Evolutionary conservation across 2,329 filamentous ascomycete genomes (phyloP).

Genomic region (Botrytis paeoniae): DNA sequence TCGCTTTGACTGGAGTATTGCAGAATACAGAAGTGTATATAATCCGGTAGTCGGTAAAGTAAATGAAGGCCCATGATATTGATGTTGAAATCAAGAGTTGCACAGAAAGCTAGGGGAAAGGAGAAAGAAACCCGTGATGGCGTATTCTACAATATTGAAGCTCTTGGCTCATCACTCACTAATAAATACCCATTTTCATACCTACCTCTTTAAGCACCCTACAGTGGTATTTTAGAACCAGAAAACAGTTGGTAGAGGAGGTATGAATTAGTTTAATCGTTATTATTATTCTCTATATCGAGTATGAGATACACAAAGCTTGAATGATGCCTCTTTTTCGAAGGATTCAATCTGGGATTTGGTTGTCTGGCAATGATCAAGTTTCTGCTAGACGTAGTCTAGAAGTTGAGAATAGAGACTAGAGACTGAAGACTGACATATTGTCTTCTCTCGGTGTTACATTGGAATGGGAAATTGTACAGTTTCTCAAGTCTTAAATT

Average conservation of each 20-base stretch:
- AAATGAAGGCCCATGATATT: too few species aligned
- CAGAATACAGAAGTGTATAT: background rate
- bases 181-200: background rate
- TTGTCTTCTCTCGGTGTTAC: background rate
- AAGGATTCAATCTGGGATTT: background rate
- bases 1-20: background rate
- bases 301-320: background rate
- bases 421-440: background rate
- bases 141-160: background rate
- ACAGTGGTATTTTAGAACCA: background rate
- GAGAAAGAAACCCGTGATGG: fast-evolving
- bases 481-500: fast-evolving
- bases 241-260: too few species aligned
- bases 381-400: background rate
- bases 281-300: background rate
- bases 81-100: background rate
- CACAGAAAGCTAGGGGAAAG: background rate
- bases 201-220: too few species aligned
- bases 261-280: fast-evolving
- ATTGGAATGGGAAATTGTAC: background rate
- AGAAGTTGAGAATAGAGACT: fast-evolving
- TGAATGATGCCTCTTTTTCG: background rate
- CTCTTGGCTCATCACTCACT: background rate
- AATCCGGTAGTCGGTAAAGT: too few species aligned
- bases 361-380: background rate